Evolutionary conservation across 1,284 basidiomycete genomes (phyloP).

Genomic region (Schizophyllum amplum): DNA sequence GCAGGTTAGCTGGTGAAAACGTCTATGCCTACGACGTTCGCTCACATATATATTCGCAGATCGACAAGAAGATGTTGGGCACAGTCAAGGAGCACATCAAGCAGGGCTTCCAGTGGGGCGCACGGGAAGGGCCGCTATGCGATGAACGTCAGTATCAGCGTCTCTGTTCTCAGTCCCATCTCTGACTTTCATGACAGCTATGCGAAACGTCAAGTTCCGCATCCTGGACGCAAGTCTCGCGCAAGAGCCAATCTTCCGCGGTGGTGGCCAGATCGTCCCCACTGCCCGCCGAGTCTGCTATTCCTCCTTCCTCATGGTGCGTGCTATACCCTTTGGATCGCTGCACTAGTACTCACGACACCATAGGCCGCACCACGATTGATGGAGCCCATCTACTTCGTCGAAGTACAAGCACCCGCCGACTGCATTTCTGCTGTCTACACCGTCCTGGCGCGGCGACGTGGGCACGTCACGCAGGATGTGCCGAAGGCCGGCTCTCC

Average conservation of each 20-base stretch:
- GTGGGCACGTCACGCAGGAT: conserved; percentile 97
- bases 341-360: conserved; percentile 8
- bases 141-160: conserved; percentile 81
- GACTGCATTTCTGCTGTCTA: conserved; percentile 98
- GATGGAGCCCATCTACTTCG: conserved; percentile 97
- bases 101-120: conserved; percentile 99
- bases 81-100: conserved; percentile 93
- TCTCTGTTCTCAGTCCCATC: conserved; percentile 2
- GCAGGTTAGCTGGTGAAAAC: conserved; percentile 43
- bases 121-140: conserved; percentile 93
- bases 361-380: conserved; percentile 81
- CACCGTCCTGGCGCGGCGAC: conserved; percentile 90
- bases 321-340: conserved; percentile 17
- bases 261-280: conserved; percentile 97
- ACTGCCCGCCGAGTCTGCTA: conserved; percentile 97
- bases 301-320: conserved; percentile 95
- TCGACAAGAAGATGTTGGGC: conserved; percentile 89
- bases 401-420: conserved; percentile 97
- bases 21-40: neutral
- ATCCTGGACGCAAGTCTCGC: conserved; percentile 88
- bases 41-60: conserved; percentile 29
- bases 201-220: conserved; percentile 98
- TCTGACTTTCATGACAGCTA: conserved; percentile 47
- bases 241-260: conserved; percentile 93
- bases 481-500: conserved; percentile 97